Evolutionary conservation across 78 protist genomes (phyloP).

Genomic region (Planoprotostelium fungivorum): DNA sequence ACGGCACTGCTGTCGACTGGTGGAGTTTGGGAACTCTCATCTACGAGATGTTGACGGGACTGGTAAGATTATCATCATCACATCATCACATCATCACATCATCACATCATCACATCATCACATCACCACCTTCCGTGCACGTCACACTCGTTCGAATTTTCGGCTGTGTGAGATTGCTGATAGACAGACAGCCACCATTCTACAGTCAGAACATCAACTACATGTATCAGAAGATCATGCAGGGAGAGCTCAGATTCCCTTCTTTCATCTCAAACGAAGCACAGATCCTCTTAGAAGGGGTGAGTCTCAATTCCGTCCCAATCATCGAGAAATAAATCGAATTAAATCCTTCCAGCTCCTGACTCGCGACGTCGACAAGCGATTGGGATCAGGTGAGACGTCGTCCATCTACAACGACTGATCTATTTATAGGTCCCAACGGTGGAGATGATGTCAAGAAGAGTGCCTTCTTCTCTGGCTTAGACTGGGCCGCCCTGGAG

Average conservation of each 20-base stretch:
- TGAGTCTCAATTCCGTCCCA: background rate
- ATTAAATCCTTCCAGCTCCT: constrained; percentile 12
- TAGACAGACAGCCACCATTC: constrained; percentile 47
- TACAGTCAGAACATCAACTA: constrained; percentile 44
- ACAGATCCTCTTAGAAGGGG: constrained; percentile 45
- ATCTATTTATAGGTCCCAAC: constrained; percentile 1
- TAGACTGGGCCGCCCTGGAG: constrained; percentile 67
- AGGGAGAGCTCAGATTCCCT: constrained; percentile 68
- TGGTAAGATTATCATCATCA: too few species aligned
- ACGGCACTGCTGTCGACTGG: too few species aligned
- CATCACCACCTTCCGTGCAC: too few species aligned
- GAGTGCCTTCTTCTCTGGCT: constrained; percentile 61
- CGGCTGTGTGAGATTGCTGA: too few species aligned
- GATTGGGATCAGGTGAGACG: constrained; percentile 18
- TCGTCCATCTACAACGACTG: background rate
- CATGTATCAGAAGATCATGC: constrained; percentile 72
- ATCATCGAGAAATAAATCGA: background rate
- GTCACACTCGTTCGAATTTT: too few species aligned
- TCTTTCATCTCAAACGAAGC: constrained; percentile 50
- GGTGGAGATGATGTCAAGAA: constrained; percentile 58
- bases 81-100: too few species aligned
- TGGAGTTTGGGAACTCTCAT: too few species aligned
- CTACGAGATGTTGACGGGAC: too few species aligned
- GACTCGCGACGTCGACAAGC: constrained; percentile 55
- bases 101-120: too few species aligned